phyloP scores from a whole-genome alignment of 2,329 filamentous ascomycete genomes.

The Myriosclerotinia duriaeana region DNA sequence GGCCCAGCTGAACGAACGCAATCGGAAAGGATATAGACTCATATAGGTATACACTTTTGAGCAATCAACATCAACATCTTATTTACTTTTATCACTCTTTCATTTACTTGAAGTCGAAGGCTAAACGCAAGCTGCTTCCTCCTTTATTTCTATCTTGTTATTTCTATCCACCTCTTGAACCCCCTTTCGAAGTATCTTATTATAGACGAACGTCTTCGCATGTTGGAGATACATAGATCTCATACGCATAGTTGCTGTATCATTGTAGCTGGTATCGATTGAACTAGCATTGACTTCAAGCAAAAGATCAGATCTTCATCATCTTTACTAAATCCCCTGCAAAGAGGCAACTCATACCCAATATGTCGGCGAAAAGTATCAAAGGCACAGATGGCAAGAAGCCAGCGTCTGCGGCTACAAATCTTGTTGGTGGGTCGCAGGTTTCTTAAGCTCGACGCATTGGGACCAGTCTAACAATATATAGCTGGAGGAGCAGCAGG shows the following conservation, averaged over 20 bases:
- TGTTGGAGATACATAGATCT: background rate
- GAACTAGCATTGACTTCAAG: background rate
- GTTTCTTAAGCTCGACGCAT: background rate
- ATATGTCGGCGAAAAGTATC: slow-evolving; percentile 60
- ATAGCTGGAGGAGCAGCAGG: slow-evolving; percentile 92
- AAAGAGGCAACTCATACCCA: slow-evolving; percentile 15
- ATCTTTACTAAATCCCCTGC: background rate
- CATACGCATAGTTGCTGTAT: slow-evolving; percentile 3
- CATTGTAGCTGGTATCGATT: background rate
- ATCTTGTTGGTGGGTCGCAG: slow-evolving; percentile 71
- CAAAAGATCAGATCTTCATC: background rate
- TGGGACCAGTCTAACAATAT: slow-evolving; percentile 27
- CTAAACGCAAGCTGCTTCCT: slow-evolving; percentile 1
- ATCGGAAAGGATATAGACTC: slow-evolving; percentile 11
- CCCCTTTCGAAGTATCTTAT: background rate
- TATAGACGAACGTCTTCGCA: slow-evolving; percentile 14
- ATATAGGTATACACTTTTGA: slow-evolving; percentile 13
- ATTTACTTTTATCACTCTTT: slow-evolving; percentile 2
- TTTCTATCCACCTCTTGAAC: slow-evolving; percentile 7
- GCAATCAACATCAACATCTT: background rate
- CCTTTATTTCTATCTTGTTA: background rate
- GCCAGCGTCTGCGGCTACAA: slow-evolving; percentile 82
- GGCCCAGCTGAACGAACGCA: slow-evolving; percentile 17
- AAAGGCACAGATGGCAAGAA: slow-evolving; percentile 63
- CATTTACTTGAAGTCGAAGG: background rate